These are phyloP conservation scores for Phyllachora maydis DNA, from an alignment of 2,329 filamentous ascomycete species.

Conservation along the genomic window DNA sequence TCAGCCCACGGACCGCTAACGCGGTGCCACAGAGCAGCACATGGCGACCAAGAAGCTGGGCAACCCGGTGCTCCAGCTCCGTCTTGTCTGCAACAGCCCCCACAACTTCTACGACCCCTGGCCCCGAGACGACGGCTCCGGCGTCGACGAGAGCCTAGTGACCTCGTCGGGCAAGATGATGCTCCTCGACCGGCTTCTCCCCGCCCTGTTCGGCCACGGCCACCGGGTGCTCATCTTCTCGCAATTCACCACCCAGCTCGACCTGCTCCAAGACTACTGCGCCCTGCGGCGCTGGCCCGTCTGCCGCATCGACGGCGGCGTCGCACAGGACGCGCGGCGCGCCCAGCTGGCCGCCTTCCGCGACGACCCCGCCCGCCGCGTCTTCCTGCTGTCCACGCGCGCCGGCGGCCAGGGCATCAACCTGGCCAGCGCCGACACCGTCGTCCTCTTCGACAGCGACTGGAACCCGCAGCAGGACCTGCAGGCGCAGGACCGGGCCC, in stretches of 20 bases:
- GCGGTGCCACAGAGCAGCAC: slow-evolving; percentile 45
- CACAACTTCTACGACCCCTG: slow-evolving; percentile 97
- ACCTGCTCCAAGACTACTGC: slow-evolving; percentile 79
- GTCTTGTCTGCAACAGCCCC: slow-evolving; percentile 79
- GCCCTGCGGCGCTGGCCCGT: slow-evolving; percentile 61
- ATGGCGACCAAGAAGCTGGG: slow-evolving; percentile 83
- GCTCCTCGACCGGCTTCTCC: slow-evolving; percentile 69
- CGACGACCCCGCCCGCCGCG: slow-evolving; percentile 36
- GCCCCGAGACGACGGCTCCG: slow-evolving; percentile 32
- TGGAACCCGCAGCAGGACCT: slow-evolving; percentile 97
- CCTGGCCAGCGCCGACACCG: slow-evolving; percentile 75
- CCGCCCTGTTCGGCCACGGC: slow-evolving; percentile 46
- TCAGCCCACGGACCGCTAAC: slow-evolving; percentile 11
- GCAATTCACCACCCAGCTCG: slow-evolving; percentile 86
- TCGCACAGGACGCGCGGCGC: slow-evolving; percentile 52
- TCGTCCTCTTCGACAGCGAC: slow-evolving; percentile 72
- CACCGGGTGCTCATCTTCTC: slow-evolving; percentile 95
- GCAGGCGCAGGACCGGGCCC: slow-evolving; percentile 86
- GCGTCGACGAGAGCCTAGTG: slow-evolving; percentile 62
- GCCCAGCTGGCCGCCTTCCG: slow-evolving; percentile 59
- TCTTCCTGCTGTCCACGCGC: slow-evolving; percentile 79
- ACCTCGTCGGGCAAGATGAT: slow-evolving; percentile 91
- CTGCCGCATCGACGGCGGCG: slow-evolving; percentile 80
- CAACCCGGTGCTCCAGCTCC: slow-evolving; percentile 80
- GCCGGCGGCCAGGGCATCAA: slow-evolving; percentile 95